A percentile compares a stretch with the other conserved stretches of the same genome.
phyloP scores from a whole-genome alignment of 768 basidiomycete species.

The Sporobolomyces pararoseus region DNA sequence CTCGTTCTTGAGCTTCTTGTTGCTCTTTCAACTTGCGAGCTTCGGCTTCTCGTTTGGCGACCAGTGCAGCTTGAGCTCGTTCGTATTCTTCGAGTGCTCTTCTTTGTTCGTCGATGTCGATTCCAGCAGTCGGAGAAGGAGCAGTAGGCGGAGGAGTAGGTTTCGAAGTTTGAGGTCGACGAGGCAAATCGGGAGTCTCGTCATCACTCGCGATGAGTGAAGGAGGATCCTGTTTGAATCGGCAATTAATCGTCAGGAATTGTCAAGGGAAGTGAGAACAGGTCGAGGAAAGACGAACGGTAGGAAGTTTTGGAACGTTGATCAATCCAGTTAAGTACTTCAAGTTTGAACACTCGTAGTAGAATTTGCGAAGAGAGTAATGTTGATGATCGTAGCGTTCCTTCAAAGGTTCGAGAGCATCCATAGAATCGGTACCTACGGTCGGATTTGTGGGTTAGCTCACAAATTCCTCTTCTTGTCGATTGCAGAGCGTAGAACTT shows the following conservation, averaged over 20 bases:
- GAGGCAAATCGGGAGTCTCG: slow-evolving; percentile 72
- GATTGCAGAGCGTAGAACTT: slow-evolving; percentile 46
- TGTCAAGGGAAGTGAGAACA: too few relatives aligned
- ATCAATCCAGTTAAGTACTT: slow-evolving; percentile 96
- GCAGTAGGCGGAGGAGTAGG: slow-evolving; percentile 67
- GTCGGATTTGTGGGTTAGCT: neutral
- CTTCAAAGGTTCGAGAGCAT: slow-evolving; percentile 81
- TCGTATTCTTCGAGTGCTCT: slow-evolving; percentile 95
- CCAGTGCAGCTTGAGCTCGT: slow-evolving; percentile 84
- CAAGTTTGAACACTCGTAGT: slow-evolving; percentile 98
- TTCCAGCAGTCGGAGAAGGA: slow-evolving; percentile 59
- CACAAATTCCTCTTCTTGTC: slow-evolving; percentile 3
- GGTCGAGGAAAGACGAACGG: slow-evolving; percentile 65
- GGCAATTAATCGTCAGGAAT: neutral
- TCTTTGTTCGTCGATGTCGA: slow-evolving; percentile 81
- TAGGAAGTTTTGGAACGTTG: slow-evolving; percentile 94
- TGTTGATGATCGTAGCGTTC: slow-evolving; percentile 88
- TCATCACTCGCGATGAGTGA: slow-evolving; percentile 77
- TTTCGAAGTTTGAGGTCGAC: slow-evolving; percentile 63
- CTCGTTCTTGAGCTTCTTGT: slow-evolving; percentile 72
- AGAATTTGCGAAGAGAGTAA: slow-evolving; percentile 88
- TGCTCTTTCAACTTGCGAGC: slow-evolving; percentile 72
- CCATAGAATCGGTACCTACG: slow-evolving; percentile 79
- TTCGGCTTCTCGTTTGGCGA: slow-evolving; percentile 73
- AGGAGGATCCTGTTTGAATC: slow-evolving; percentile 92